Percentiles rank a stretch among this genome's conserved stretches.
phyloP scores from a whole-genome alignment of 1,139 yeast genomes.

The Wickerhamiella infanticola region DNA sequence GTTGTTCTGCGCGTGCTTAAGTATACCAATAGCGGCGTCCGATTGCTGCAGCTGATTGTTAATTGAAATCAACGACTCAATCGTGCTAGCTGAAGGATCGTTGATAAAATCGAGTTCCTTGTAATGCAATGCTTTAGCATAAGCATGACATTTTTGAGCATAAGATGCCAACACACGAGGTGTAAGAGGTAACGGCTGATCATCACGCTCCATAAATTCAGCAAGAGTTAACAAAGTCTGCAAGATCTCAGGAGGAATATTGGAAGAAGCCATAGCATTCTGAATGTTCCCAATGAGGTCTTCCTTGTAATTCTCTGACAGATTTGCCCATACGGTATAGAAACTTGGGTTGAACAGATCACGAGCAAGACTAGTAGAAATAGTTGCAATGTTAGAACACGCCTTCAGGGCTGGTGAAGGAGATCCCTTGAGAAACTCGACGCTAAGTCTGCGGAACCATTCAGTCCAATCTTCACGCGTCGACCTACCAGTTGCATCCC shows the following conservation, averaged over 20 bases:
- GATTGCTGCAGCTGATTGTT: constrained; percentile 91
- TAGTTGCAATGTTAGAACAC: constrained; percentile 79
- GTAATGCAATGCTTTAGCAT: constrained; percentile 92
- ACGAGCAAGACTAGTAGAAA: constrained; percentile 76
- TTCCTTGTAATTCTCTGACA: constrained; percentile 84
- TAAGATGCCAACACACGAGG: constrained; percentile 80
- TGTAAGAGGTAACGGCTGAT: constrained; percentile 81
- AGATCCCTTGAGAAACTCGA: constrained; percentile 76
- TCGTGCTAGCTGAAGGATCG: constrained; percentile 83
- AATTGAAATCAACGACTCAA: constrained; percentile 80
- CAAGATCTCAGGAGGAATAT: constrained; percentile 90
- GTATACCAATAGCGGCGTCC: constrained; percentile 94
- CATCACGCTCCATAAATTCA: constrained; percentile 96
- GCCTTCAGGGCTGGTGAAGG: constrained; percentile 93
- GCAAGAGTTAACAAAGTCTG: constrained; percentile 80
- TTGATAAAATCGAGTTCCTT: constrained; percentile 89
- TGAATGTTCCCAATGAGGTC: constrained; percentile 78
- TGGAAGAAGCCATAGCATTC: constrained; percentile 74
- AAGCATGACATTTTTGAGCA: constrained; percentile 93
- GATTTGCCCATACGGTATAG: constrained; percentile 90
- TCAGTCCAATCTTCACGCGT: constrained; percentile 97
- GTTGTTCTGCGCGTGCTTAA: constrained; percentile 88
- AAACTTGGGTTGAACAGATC: constrained; percentile 90
- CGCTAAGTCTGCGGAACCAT: constrained; percentile 80
- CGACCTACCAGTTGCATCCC: constrained; percentile 85